A percentile compares a stretch with the other conserved stretches of the same genome.
Conservation (phyloP, 306 rosid species). For the Trifolium subterraneum region DNA sequence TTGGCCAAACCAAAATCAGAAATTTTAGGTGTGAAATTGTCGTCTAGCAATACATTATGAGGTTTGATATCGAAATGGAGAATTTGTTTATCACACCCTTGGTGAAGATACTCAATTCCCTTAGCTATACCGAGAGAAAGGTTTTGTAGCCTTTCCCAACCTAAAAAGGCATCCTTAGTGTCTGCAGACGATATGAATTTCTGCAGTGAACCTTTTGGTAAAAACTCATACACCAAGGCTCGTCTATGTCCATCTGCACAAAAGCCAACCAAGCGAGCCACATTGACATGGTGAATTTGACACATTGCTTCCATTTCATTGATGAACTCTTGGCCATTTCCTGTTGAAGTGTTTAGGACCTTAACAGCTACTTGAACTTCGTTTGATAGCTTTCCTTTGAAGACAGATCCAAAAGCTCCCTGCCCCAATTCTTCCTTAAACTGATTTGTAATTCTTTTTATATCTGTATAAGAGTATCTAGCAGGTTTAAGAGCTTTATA, state of each 20-base stretch:
- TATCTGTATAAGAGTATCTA: constrained; percentile 42
- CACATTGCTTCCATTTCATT: constrained; percentile 51
- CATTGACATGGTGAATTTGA: constrained; percentile 47
- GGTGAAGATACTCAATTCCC: constrained; percentile 4
- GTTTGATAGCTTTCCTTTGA: constrained; percentile 37
- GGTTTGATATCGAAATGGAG: constrained; percentile 8
- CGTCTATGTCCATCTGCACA: constrained; percentile 43
- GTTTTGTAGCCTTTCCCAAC: constrained; percentile 41
- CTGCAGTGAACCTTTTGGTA: constrained; percentile 47
- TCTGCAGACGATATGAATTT: constrained; percentile 41
- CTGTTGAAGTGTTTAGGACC: constrained; percentile 32
- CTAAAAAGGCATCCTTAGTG: constrained; percentile 29
- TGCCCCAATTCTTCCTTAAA: constrained; percentile 44
- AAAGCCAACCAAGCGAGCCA: constrained; percentile 36
- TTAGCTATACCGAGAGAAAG: not conserved
- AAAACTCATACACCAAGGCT: constrained; percentile 44
- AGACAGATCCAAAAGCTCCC: constrained; percentile 40
- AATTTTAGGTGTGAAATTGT: constrained; percentile 1
- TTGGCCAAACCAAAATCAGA: constrained; percentile 5
- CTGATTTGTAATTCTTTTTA: constrained; percentile 46
- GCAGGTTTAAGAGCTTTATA: constrained; percentile 42
- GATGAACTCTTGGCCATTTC: constrained; percentile 51
- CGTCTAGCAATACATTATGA: not conserved
- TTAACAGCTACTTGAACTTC: constrained; percentile 43
- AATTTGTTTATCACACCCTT: not conserved